Evolutionary conservation across 148 eudicot genomes (phyloP).

Genomic region (Vaccinium darrowii): DNA sequence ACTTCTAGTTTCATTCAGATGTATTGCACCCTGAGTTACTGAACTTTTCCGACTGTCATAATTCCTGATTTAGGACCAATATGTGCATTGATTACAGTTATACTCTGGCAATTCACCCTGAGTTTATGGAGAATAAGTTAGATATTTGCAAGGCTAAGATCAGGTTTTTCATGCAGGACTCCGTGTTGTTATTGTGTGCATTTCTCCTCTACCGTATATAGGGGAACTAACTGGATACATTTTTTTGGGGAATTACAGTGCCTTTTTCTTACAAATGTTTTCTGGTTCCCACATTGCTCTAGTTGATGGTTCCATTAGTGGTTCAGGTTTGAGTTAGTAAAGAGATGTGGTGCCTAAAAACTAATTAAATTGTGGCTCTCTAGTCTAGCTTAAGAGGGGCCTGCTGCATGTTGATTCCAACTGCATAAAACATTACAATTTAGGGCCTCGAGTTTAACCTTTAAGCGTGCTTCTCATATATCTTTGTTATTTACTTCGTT

Average conservation of each 20-base stretch:
- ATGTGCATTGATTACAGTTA: background rate
- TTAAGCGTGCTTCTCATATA: background rate
- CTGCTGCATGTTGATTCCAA: slow-evolving; percentile 1
- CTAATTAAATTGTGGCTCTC: background rate
- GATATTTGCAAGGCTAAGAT: background rate
- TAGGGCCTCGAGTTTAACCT: background rate
- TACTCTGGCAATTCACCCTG: background rate
- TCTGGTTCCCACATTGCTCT: background rate
- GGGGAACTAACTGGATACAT: background rate
- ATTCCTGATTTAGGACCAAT: background rate
- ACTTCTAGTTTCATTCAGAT: background rate
- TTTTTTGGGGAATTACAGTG: background rate
- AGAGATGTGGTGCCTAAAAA: background rate
- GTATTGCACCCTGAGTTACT: background rate
- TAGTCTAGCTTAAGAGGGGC: background rate
- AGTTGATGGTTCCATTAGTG: background rate
- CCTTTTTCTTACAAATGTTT: background rate
- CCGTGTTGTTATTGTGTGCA: background rate
- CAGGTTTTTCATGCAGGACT: slow-evolving; percentile 7
- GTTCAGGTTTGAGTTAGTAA: background rate
- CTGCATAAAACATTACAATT: background rate
- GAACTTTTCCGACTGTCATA: background rate
- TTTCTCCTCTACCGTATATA: too few relatives aligned
- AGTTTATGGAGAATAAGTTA: background rate
- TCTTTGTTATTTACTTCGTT: background rate